Base-by-base conservation (phyloP, 352 stramenopile species). In the Ophiocytium majus region DNA sequence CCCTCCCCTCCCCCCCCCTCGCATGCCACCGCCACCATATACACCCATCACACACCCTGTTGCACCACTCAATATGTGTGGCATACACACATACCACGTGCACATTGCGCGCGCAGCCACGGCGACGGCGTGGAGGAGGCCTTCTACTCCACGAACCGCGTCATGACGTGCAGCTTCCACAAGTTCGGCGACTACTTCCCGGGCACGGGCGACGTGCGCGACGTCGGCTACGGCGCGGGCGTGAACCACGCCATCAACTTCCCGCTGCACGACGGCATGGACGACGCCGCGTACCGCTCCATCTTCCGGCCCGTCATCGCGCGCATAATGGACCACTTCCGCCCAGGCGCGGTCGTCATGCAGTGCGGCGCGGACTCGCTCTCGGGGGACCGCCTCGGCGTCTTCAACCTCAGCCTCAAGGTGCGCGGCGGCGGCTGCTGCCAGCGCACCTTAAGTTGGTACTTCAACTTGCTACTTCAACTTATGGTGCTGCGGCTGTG, bases 111-210 rank as follows among this genome's bases (percentile, higher is more conserved):
- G n/a, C n/a, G 34, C 9, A 83, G 79, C 66, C 49, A 80, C 31
- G 71, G 80, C 17, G 81, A 79, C 28, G 71, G 81, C 32, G 71
- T 83, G n/a, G 75, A 89, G 83, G 94, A 98, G 84, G 97, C 97
- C n/a, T 99, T 99, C 88, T 99, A 99, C 92, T 95, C 94, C n/a
- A 99, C 97, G 75, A 98, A 99, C 90, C 91, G 95, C 79, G 95
- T 98, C 32, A 98, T 98, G 95, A 98, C 95, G 14, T 94, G 93
- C 82, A 97, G 94, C 19, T 99, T 99, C 90, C 97, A 99, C 92
- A 99, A 99, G 91, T 99, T 98, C 90, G 97, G 97, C 34, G 97
- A 99, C 87, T 99, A 98, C 87, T 99, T 99, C 89, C 97, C 97
- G 0, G 97, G 97, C 75, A 99, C 97, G 23, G 95, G 93, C 37